Evolutionary conservation across 805 yeast species (phyloP).

Genomic region (Isabelozyma gotoi): DNA sequence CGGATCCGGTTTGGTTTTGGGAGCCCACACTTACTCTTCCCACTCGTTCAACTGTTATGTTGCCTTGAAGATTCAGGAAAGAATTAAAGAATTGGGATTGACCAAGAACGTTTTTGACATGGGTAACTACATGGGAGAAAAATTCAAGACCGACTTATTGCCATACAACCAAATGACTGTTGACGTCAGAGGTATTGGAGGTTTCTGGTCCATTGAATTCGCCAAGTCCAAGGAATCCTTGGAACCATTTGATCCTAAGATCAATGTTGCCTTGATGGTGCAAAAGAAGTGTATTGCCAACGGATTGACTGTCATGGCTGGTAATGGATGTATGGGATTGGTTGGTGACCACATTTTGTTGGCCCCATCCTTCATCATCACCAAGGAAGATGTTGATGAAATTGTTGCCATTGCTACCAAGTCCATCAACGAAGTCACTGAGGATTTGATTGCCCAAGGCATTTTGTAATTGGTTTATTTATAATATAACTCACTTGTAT

Average conservation of each 20-base stretch:
- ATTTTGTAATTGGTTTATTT: no score
- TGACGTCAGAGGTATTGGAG: constrained; percentile 63
- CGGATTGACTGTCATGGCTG: constrained; percentile 50
- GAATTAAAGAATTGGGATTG: constrained; percentile 31
- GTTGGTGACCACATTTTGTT: constrained; percentile 46
- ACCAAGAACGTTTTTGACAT: constrained; percentile 39
- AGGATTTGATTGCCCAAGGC: constrained; percentile 14
- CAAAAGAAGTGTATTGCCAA: constrained; percentile 37
- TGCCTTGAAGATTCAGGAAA: constrained; percentile 25
- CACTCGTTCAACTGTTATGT: constrained; percentile 28
- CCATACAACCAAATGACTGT: constrained; percentile 36
- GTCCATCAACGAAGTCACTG: constrained; percentile 39
- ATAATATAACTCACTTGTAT: no score
- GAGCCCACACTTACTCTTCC: constrained; percentile 24
- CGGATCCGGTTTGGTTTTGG: constrained; percentile 19
- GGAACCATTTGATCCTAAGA: constrained; percentile 41
- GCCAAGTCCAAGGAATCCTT: constrained; percentile 54
- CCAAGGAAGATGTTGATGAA: constrained; percentile 34
- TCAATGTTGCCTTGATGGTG: constrained; percentile 37
- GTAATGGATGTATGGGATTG: constrained; percentile 34
- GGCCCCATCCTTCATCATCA: constrained; percentile 45
- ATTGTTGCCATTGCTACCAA: constrained; percentile 37
- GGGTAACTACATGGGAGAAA: constrained; percentile 44
- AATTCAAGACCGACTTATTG: constrained; percentile 15
- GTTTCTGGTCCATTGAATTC: constrained; percentile 58